Conservation (phyloP, 257 asterid genomes). For the Solanum bukasovii region DNA sequence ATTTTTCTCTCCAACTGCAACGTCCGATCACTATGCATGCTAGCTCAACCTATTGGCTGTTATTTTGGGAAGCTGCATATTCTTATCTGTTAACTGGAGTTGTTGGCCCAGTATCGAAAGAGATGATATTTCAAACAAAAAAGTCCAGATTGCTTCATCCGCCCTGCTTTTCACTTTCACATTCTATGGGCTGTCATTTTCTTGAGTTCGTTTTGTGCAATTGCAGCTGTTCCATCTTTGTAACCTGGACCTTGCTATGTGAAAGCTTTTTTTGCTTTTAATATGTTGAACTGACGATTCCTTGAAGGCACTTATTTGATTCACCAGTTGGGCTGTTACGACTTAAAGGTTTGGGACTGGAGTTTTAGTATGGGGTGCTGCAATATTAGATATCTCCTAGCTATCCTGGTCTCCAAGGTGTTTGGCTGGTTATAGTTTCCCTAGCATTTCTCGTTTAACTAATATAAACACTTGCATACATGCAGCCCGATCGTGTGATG, state of each 20-base stretch:
- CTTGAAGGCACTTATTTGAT: background rate
- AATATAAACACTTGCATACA: background rate
- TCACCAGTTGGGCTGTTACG: background rate
- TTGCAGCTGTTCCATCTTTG: background rate
- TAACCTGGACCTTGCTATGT: background rate
- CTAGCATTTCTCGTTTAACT: background rate
- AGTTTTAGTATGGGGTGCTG: background rate
- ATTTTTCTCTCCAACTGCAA: background rate
- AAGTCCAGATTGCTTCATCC: background rate
- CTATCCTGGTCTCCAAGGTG: background rate
- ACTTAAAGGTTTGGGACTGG: background rate
- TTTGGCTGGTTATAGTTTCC: background rate
- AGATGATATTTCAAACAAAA: background rate
- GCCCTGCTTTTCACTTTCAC: background rate
- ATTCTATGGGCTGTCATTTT: background rate
- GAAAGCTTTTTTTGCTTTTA: background rate
- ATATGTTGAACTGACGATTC: background rate
- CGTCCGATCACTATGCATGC: background rate
- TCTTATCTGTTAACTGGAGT: background rate
- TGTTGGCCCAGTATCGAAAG: background rate
- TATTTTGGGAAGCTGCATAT: background rate
- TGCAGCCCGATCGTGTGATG: conserved; percentile 98
- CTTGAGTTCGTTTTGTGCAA: background rate
- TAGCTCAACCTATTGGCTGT: background rate
- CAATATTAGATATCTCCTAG: background rate